These are phyloP conservation scores for Pelargonium myrrhifolium DNA, from an alignment of 441 rosid species.

Conservation along the genomic window DNA sequence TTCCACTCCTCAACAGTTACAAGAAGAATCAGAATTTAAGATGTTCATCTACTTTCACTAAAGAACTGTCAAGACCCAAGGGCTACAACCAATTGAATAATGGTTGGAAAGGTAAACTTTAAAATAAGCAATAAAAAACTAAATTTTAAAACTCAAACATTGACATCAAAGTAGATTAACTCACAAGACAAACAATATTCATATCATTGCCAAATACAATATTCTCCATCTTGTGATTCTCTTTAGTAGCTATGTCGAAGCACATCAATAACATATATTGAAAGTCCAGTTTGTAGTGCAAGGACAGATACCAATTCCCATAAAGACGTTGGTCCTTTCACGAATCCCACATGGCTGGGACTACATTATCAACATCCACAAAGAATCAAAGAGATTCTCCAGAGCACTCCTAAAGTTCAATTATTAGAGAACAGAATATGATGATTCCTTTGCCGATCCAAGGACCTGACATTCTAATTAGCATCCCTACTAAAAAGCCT, in stretches of 20 bases:
- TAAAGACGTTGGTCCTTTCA: background rate
- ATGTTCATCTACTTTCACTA: too few relatives aligned
- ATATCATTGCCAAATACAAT: background rate
- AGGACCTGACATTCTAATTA: conserved; percentile 16
- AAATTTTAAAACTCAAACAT: background rate
- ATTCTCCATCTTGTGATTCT: background rate
- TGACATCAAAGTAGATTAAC: too few relatives aligned
- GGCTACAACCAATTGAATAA: too few relatives aligned
- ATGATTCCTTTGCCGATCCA: conserved; percentile 18
- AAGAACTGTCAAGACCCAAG: too few relatives aligned
- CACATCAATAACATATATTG: background rate
- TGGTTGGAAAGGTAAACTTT: too few relatives aligned
- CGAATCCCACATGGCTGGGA: background rate
- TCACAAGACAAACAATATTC: background rate
- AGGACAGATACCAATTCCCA: conserved; percentile 3
- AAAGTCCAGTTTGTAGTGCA: background rate
- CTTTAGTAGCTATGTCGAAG: too few relatives aligned
- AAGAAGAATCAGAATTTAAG: too few relatives aligned
- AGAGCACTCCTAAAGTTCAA: conserved; percentile 23
- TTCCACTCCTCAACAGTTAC: too few relatives aligned
- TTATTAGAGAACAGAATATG: conserved; percentile 17
- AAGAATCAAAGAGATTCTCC: conserved; percentile 19
- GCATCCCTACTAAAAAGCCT: conserved; percentile 13
- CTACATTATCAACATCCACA: background rate
- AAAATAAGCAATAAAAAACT: too few relatives aligned